A percentile compares a stretch with the other conserved stretches of the same genome.
Evolutionary conservation across 805 yeast species (phyloP).

Genomic region (Saccharomycopsis synnaedendra): DNA sequence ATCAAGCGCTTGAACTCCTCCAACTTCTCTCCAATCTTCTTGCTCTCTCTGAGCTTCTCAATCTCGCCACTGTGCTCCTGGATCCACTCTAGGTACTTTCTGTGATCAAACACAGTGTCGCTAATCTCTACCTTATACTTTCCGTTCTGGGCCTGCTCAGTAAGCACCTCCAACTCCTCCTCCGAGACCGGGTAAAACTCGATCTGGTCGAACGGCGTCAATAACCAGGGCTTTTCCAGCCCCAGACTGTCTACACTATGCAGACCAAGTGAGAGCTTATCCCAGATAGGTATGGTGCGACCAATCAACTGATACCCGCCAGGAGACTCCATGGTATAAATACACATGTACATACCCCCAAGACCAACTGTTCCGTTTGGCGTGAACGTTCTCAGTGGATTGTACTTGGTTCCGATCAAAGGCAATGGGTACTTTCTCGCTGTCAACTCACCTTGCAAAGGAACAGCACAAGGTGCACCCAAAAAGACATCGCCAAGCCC

Average conservation of each 20-base stretch:
- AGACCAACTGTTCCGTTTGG: slow-evolving; percentile 97
- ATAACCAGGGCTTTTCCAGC: slow-evolving; percentile 68
- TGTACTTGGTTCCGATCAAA: slow-evolving; percentile 84
- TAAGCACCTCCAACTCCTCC: slow-evolving; percentile 59
- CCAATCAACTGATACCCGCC: slow-evolving; percentile 98
- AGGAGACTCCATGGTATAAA: slow-evolving; percentile 95
- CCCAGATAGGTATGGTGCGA: slow-evolving; percentile 97
- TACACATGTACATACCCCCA: slow-evolving; percentile 99
- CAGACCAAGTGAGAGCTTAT: slow-evolving; percentile 68
- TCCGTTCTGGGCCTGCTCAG: slow-evolving; percentile 74
- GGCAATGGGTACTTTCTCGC: slow-evolving; percentile 37
- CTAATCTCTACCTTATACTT: slow-evolving; percentile 62
- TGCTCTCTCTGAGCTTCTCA: slow-evolving; percentile 50
- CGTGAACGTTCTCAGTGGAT: slow-evolving; percentile 92
- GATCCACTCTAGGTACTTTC: slow-evolving; percentile 68
- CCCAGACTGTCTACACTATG: slow-evolving; percentile 27
- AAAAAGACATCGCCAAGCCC: slow-evolving; percentile 96
- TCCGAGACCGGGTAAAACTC: slow-evolving; percentile 90
- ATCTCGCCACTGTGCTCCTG: slow-evolving; percentile 64
- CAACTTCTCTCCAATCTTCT: slow-evolving; percentile 62
- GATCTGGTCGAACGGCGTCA: slow-evolving; percentile 87
- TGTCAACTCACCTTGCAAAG: slow-evolving; percentile 49
- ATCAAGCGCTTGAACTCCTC: slow-evolving; percentile 80
- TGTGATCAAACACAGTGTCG: slow-evolving; percentile 75
- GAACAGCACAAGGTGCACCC: slow-evolving; percentile 98